Evolutionary conservation across 2,329 filamentous ascomycete species (phyloP).

Genomic region (Penicillium glabrum): DNA sequence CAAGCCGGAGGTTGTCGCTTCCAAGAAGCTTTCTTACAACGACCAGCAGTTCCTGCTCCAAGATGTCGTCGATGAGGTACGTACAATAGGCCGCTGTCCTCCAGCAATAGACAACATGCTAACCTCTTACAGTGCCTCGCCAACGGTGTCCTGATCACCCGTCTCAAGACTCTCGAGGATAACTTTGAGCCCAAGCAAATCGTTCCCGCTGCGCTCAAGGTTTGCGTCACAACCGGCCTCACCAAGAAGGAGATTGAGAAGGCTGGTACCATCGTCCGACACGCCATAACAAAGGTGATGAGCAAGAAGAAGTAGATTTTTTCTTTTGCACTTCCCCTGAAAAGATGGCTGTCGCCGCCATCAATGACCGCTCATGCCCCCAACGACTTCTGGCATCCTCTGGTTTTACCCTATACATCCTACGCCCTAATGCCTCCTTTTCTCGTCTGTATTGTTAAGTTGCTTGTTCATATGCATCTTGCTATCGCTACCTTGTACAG

Average conservation of each 20-base stretch:
- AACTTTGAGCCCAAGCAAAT: constrained; percentile 66
- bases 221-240: constrained; percentile 84
- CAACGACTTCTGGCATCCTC: constrained; percentile 15
- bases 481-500: constrained; percentile 23
- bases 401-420: constrained; percentile 10
- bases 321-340: neutral
- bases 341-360: constrained; percentile 7
- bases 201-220: constrained; percentile 78
- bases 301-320: constrained; percentile 48
- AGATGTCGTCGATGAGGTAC: constrained; percentile 94
- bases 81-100: constrained; percentile 23
- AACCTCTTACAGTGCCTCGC: constrained; percentile 62
- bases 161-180: constrained; percentile 76
- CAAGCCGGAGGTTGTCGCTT: constrained; percentile 76
- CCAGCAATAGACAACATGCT: constrained; percentile 1
- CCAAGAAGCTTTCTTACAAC: constrained; percentile 64
- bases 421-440: constrained; percentile 20
- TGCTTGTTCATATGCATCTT: constrained; percentile 23
- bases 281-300: constrained; percentile 93
- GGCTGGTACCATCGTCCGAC: constrained; percentile 80
- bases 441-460: constrained; percentile 23
- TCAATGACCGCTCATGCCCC: constrained; percentile 24
- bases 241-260: constrained; percentile 96
- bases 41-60: constrained; percentile 85
- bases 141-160: constrained; percentile 86